phyloP scores from a whole-genome alignment of 108 stramenopile species.

The Nannochloropsis gaditana region DNA sequence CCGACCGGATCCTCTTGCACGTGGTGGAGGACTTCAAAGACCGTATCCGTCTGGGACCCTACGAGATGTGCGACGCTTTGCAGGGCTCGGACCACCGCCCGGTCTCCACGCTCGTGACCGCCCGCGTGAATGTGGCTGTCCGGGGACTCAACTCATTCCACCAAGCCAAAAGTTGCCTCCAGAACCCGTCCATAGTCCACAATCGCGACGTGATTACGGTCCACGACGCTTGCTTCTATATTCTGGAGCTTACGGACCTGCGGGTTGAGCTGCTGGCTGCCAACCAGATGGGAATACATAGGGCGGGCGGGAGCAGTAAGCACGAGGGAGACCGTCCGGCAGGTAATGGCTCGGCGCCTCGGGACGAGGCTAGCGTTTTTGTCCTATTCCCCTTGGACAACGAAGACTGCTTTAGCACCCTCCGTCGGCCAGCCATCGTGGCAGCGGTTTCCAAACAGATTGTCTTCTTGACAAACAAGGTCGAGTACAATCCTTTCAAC shows the following conservation, averaged over 20 bases:
- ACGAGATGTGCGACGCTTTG: neutral
- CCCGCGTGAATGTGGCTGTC: neutral
- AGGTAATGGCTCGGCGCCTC: neutral
- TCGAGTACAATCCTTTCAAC: neutral
- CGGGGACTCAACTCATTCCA: neutral
- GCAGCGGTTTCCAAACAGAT: neutral
- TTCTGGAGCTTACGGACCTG: neutral
- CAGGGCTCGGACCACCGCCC: neutral
- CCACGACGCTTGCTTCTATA: neutral
- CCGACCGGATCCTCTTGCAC: constrained; percentile 21
- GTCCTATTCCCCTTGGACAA: constrained; percentile 5
- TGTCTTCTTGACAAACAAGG: neutral
- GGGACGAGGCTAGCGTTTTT: neutral
- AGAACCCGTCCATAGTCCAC: neutral
- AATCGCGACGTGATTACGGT: neutral
- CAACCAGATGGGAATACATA: neutral
- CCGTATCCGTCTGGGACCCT: neutral
- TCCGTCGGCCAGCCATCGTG: constrained; percentile 7
- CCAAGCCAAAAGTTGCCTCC: neutral
- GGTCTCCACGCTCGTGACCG: neutral
- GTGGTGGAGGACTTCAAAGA: neutral
- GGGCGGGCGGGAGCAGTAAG: neutral
- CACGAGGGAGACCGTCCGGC: neutral
- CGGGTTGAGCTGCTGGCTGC: neutral
- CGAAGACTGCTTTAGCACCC: neutral